Evolutionary conservation across 306 rosid genomes (phyloP).

Genomic region (Cucumis cinereus): DNA sequence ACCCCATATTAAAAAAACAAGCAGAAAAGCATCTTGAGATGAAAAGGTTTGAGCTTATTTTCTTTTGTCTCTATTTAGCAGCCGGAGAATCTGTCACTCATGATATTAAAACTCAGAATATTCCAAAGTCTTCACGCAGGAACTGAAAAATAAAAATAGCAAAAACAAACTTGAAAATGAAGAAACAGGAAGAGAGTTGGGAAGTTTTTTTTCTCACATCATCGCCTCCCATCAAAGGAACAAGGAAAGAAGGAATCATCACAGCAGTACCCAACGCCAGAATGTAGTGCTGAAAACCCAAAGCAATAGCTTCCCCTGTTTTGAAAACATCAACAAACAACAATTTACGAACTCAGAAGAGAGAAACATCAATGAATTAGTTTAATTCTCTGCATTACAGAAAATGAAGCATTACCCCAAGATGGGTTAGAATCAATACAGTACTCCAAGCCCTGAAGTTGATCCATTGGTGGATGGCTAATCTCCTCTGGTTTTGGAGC

Average conservation of each 20-base stretch:
- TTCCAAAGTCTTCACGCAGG: neutral
- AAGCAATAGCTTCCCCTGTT: constrained; percentile 78
- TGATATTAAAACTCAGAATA: neutral
- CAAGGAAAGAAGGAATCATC: constrained; percentile 96
- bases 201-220: constrained; percentile 43
- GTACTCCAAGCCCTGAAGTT: constrained; percentile 95
- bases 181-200: neutral
- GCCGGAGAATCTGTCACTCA: neutral
- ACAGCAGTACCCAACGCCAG: constrained; percentile 96
- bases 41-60: neutral
- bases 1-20: neutral
- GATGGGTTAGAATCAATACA: constrained; percentile 94
- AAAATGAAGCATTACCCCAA: constrained; percentile 56
- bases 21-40: neutral
- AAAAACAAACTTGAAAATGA: neutral
- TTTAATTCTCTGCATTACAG: neutral
- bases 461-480: constrained; percentile 87
- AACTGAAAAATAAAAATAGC: neutral
- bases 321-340: constrained; percentile 13
- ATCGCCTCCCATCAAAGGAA: constrained; percentile 90
- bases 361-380: neutral
- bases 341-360: neutral
- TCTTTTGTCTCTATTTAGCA: neutral
- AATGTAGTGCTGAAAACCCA: constrained; percentile 97
- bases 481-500: constrained; percentile 73